Base-by-base conservation (phyloP, 2,329 filamentous ascomycete genomes). In the Myriosclerotinia duriaeana region DNA sequence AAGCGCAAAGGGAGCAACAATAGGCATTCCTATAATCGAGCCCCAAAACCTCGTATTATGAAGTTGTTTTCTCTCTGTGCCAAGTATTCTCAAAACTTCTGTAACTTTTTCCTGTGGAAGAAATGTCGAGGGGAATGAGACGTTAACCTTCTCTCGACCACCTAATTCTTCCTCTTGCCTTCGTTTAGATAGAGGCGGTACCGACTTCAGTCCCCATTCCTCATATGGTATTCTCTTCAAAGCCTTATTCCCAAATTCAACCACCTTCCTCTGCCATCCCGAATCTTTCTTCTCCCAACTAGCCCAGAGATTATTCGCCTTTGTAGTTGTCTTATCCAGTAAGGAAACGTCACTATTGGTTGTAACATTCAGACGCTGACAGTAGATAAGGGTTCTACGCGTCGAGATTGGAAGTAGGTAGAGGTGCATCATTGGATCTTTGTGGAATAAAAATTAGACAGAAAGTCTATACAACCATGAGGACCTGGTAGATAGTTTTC, bases 181-280 rank as follows among this genome's bases (percentile, higher is more conserved):
- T 71, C 86, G 84, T 66, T 86, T 81, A 53, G 88, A 92, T 72
- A 96, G 82, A 30, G 93, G 89, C 54, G 95, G 95, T 63, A 99
- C 89, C 46, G 92, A 96, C 80, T 98, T 98, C 72, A 99, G 83
- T 0, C 92, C 93, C 95, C 95, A 99, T 88, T 99, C 95, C 79
- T 98, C 91, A 77, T 91, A 97, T 3, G 95, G 91, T 74, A 99
- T 96, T 69, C 92, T 87, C 73, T 91, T 88, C 69, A 99, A 86
- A 20, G 92, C 87, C 59, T 87, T 82, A 79, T 99, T 97, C 66
- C 95, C 95, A 78, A 94, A 96, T 67, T 85, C 83, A 63, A 95
- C 94, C 26, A 97, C 84, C 72, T 87, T 87, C 76, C 90, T 92
- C 82, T 97, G 92, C 95, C 95, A 98, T 64, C 91, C 91, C 54